Evolutionary conservation across 306 rosid species (phyloP).

Genomic region (Vicia faba): DNA sequence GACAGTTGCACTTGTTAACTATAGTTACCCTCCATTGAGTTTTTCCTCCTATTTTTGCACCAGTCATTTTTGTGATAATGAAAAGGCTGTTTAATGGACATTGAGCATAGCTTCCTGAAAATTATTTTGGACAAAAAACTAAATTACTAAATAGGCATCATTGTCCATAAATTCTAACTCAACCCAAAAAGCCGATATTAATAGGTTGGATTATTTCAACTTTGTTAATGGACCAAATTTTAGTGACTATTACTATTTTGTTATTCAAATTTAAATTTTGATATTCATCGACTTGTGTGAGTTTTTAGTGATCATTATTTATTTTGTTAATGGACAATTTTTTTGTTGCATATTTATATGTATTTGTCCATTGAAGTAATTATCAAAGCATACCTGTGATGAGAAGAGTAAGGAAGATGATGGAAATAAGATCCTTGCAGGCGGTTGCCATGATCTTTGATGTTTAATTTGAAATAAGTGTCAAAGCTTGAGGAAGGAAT

Average conservation of each 20-base stretch:
- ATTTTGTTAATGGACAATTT: too few relatives aligned
- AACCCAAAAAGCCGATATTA: too few relatives aligned
- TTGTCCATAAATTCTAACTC: too few relatives aligned
- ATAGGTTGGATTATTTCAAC: too few relatives aligned
- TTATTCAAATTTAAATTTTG: too few relatives aligned
- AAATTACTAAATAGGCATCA: too few relatives aligned
- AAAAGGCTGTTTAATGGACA: not conserved
- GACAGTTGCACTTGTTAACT: not conserved
- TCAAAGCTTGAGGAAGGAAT: not conserved
- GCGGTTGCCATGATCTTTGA: conserved; percentile 8
- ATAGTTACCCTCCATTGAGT: not conserved
- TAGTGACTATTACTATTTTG: too few relatives aligned
- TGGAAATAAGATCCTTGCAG: conserved; percentile 11
- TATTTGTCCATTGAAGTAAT: not conserved
- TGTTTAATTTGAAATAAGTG: not conserved
- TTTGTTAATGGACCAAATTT: too few relatives aligned
- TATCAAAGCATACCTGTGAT: conserved; percentile 38
- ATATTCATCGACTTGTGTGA: too few relatives aligned
- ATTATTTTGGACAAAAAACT: too few relatives aligned
- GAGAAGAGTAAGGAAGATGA: conserved; percentile 31
- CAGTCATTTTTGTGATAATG: not conserved
- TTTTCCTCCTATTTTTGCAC: not conserved
- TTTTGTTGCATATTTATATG: too few relatives aligned
- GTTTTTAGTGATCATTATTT: too few relatives aligned
- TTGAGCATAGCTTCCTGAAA: not conserved